Percentiles rank a stretch among this genome's conserved stretches.
These are phyloP conservation scores for Uronychia setigera DNA, from an alignment of 73 alveolate species.

Conservation along the genomic window DNA sequence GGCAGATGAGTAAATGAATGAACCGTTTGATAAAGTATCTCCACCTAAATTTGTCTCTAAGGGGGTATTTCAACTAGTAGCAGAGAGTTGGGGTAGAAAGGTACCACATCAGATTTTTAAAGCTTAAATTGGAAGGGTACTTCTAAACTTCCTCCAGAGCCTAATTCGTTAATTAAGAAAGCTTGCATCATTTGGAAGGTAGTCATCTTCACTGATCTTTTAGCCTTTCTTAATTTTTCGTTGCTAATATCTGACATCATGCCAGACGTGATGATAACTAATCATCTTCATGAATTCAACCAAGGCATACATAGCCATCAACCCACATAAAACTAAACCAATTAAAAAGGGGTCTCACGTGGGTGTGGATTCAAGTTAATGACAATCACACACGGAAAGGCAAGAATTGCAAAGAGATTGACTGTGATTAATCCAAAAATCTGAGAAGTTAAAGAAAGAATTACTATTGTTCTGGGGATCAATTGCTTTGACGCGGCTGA, in stretches of 20 bases:
- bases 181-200: neutral
- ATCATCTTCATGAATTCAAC: slow-evolving; percentile 43
- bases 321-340: slow-evolving; percentile 3
- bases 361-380: slow-evolving; percentile 33
- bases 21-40: slow-evolving; percentile 59
- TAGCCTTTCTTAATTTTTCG: slow-evolving; percentile 19
- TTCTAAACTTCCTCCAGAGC: slow-evolving; percentile 29
- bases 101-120: slow-evolving; percentile 18
- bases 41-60: slow-evolving; percentile 49
- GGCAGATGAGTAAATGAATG: slow-evolving; percentile 18
- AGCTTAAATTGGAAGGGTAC: slow-evolving; percentile 29
- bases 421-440: slow-evolving; percentile 6
- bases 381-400: slow-evolving; percentile 30
- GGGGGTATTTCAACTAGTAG: slow-evolving; percentile 63
- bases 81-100: slow-evolving; percentile 68
- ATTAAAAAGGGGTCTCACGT: neutral
- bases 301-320: slow-evolving; percentile 30
- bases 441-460: neutral
- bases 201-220: neutral
- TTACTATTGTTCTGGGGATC: slow-evolving; percentile 10
- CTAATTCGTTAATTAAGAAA: neutral
- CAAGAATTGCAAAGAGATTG: slow-evolving; percentile 16
- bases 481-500: slow-evolving; percentile 24
- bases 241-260: slow-evolving; percentile 51
- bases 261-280: slow-evolving; percentile 67